Evolutionary conservation across 2,329 filamentous ascomycete species (phyloP).

Genomic region (Penicillium sp.): DNA sequence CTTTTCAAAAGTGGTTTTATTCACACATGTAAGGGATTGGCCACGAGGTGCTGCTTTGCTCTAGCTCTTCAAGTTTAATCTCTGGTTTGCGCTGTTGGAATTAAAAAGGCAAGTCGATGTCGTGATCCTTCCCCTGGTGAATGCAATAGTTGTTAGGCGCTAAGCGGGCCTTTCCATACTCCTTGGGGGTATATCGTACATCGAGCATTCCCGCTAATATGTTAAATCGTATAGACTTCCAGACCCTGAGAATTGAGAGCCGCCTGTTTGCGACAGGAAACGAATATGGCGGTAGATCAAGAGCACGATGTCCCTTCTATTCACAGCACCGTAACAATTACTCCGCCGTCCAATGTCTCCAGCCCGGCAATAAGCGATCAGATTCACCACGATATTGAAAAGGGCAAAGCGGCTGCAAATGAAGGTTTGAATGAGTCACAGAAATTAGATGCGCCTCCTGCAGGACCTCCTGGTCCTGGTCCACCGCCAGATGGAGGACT

Average conservation of each 20-base stretch:
- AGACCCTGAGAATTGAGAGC: neutral
- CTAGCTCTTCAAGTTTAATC: too few relatives aligned
- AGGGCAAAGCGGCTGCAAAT: neutral
- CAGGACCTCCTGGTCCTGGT: constrained; percentile 8
- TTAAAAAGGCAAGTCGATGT: too few relatives aligned
- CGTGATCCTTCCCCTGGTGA: too few relatives aligned
- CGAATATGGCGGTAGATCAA: neutral
- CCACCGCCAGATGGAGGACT: constrained; percentile 33
- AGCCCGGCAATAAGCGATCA: neutral
- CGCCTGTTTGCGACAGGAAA: neutral
- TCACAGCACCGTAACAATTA: neutral
- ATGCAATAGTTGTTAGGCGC: too few relatives aligned
- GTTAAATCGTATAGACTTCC: neutral
- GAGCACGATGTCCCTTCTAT: neutral
- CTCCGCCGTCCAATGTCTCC: neutral
- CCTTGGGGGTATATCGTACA: neutral
- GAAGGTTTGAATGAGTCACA: too few relatives aligned
- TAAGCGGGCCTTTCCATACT: neutral
- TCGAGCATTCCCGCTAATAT: neutral
- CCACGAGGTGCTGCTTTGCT: too few relatives aligned
- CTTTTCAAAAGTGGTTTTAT: too few relatives aligned
- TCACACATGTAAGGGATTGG: too few relatives aligned
- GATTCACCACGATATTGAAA: neutral
- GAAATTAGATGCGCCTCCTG: constrained; percentile 1
- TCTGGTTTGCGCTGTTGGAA: too few relatives aligned